Percentiles rank a stretch among this genome's conserved stretches.
These are phyloP conservation scores for Penstemon eatonii DNA, from an alignment of 257 asterid genomes.

Conservation along the genomic window DNA sequence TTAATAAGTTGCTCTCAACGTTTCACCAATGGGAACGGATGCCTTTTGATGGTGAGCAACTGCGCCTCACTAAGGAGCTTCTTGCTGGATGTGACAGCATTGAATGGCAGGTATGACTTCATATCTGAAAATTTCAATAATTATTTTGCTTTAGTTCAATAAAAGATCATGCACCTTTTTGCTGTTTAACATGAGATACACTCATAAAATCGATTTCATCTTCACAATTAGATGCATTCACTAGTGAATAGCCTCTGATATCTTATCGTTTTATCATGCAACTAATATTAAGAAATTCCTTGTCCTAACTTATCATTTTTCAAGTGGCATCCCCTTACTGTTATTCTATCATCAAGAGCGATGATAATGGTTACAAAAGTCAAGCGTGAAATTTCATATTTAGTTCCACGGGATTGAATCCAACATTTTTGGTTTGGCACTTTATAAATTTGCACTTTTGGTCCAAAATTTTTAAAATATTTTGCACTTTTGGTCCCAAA, in stretches of 20 bases:
- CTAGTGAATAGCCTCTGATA: slow-evolving; percentile 15
- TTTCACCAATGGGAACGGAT: slow-evolving; percentile 84
- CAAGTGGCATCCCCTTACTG: not conserved
- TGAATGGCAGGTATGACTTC: slow-evolving; percentile 87
- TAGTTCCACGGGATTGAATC: too few species aligned
- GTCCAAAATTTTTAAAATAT: too few species aligned
- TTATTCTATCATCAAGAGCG: slow-evolving; percentile 2
- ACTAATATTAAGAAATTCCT: not conserved
- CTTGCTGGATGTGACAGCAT: slow-evolving; percentile 81
- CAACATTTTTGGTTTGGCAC: too few species aligned
- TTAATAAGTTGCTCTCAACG: slow-evolving; percentile 75
- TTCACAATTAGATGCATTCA: slow-evolving; percentile 23
- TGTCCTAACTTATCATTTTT: slow-evolving; percentile 13
- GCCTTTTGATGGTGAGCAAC: slow-evolving; percentile 64
- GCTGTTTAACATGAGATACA: slow-evolving; percentile 13
- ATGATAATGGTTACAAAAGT: slow-evolving; percentile 10
- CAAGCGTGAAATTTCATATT: too few species aligned
- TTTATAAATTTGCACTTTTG: too few species aligned
- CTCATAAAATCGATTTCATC: not conserved
- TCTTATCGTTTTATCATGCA: not conserved
- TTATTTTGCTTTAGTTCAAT: slow-evolving; percentile 9
- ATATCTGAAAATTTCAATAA: slow-evolving; percentile 22
- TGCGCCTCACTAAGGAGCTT: slow-evolving; percentile 68
- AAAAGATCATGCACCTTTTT: slow-evolving; percentile 4
- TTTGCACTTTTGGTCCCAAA: too few species aligned